Percentiles rank a stretch among this genome's conserved stretches.
phyloP scores from a whole-genome alignment of 2,329 filamentous ascomycete species.

The Rhinocladiella similis region DNA sequence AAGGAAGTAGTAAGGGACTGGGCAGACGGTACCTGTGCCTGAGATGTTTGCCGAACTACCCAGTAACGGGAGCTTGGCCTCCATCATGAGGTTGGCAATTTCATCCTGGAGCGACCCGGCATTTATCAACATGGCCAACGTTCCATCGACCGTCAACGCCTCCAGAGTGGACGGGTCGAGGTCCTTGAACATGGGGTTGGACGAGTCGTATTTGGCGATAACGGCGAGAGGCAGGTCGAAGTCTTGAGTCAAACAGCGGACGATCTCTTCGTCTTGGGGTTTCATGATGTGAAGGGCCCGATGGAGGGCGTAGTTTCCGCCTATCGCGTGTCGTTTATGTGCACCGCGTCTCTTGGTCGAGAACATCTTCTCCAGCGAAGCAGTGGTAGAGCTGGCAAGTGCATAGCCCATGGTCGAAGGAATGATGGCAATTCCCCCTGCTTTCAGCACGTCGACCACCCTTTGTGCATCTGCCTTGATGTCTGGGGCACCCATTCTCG shows the following conservation, averaged over 20 bases:
- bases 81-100: slow-evolving; percentile 28
- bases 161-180: slow-evolving; percentile 21
- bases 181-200: slow-evolving; percentile 31
- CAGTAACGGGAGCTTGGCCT: slow-evolving; percentile 29
- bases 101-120: slow-evolving; percentile 33
- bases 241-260: slow-evolving; percentile 28
- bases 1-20: too few relatives aligned
- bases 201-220: slow-evolving; percentile 27
- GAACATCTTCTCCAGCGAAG: slow-evolving; percentile 28
- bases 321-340: slow-evolving; percentile 34
- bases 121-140: slow-evolving; percentile 33
- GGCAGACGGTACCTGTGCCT: slow-evolving; percentile 23
- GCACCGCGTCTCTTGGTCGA: slow-evolving; percentile 27
- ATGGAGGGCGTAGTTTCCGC: slow-evolving; percentile 32
- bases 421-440: slow-evolving; percentile 33
- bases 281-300: slow-evolving; percentile 28
- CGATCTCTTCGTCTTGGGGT: slow-evolving; percentile 21
- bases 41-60: slow-evolving; percentile 37
- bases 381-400: slow-evolving; percentile 26
- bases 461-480: slow-evolving; percentile 23
- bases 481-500: too few relatives aligned
- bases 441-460: slow-evolving; percentile 28
- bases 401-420: slow-evolving; percentile 33
- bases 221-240: slow-evolving; percentile 33
- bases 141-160: slow-evolving; percentile 27